These are phyloP conservation scores for Ophiocordyceps sinensis DNA, from an alignment of 2,329 filamentous ascomycete species.

Conservation along the genomic window DNA sequence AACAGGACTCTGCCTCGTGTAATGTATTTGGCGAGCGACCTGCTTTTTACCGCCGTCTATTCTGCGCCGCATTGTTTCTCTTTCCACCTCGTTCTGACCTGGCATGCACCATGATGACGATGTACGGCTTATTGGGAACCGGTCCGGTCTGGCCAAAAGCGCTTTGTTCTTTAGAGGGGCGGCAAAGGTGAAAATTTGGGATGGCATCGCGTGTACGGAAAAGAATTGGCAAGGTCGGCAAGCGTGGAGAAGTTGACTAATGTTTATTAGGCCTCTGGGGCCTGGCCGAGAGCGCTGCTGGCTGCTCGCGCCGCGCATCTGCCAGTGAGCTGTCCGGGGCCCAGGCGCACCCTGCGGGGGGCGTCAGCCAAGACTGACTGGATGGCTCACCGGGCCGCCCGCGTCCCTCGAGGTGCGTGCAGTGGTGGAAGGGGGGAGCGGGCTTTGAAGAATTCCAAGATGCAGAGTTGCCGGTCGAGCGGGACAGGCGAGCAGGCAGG, in stretches of 20 bases:
- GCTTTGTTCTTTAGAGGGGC: background rate
- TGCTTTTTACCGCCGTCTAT: too few relatives aligned
- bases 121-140: background rate
- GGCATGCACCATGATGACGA: background rate
- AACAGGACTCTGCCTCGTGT: conserved; percentile 4
- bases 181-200: background rate
- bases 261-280: background rate
- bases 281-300: background rate
- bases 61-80: background rate
- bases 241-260: background rate
- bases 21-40: background rate
- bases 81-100: background rate
- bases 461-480: too few relatives aligned
- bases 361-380: background rate
- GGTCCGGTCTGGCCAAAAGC: background rate
- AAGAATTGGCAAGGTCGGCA: background rate
- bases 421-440: too few relatives aligned
- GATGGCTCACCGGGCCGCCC: too few relatives aligned
- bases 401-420: too few relatives aligned
- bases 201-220: background rate
- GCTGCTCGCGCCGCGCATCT: background rate
- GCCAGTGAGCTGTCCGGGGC: background rate
- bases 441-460: too few relatives aligned
- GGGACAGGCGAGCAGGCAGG: too few relatives aligned
- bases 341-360: background rate